These are phyloP conservation scores for Pichia inconspicua DNA, from an alignment of 1,139 yeast genomes.

Conservation along the genomic window DNA sequence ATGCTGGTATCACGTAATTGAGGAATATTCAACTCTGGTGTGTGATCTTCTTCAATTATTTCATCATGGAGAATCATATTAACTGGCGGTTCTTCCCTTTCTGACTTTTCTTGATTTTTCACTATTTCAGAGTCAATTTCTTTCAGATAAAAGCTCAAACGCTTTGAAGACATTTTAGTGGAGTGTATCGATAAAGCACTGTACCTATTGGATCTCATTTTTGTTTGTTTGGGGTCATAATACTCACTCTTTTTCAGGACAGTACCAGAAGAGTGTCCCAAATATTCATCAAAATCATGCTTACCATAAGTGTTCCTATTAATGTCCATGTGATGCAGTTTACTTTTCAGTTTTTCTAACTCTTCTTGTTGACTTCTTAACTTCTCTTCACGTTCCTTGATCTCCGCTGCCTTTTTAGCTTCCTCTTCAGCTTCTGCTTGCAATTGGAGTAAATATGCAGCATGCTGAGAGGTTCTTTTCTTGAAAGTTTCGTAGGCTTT, in stretches of 20 bases:
- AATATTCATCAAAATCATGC: constrained; percentile 14
- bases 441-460: constrained; percentile 17
- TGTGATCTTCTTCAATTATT: constrained; percentile 7
- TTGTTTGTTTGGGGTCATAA: constrained; percentile 2
- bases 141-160: constrained; percentile 45
- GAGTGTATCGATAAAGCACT: constrained; percentile 66
- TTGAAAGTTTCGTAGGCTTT: constrained; percentile 26
- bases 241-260: constrained; percentile 14
- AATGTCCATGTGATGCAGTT: background rate
- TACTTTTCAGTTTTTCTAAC: constrained; percentile 7
- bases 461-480: constrained; percentile 23
- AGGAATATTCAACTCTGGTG: constrained; percentile 1
- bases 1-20: constrained; percentile 5
- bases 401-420: constrained; percentile 14
- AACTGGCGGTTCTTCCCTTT: constrained; percentile 12
- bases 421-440: constrained; percentile 15
- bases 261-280: constrained; percentile 15
- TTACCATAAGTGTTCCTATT: background rate
- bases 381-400: constrained; percentile 26
- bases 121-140: constrained; percentile 28
- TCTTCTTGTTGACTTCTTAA: constrained; percentile 12
- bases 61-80: constrained; percentile 13
- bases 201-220: constrained; percentile 47
- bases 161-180: constrained; percentile 56
- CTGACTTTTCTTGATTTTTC: constrained; percentile 17